A percentile compares a stretch with the other conserved stretches of the same genome.
phyloP scores from a whole-genome alignment of 139 green algal genomes.

The Haematococcus sp. region DNA sequence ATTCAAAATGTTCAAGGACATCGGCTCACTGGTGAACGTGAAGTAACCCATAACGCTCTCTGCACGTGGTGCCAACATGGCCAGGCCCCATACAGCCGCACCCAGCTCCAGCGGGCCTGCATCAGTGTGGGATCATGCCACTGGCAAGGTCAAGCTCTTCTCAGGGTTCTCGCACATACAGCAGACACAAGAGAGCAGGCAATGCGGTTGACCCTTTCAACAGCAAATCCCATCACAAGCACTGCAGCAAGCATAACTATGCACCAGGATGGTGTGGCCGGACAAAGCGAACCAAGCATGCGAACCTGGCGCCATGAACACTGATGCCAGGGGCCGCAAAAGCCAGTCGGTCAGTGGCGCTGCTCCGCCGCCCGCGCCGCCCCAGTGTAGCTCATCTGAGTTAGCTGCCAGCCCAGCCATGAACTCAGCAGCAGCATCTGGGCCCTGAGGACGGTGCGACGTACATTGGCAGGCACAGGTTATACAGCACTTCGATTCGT shows the following conservation, averaged over 20 bases:
- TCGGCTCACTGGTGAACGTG: not conserved
- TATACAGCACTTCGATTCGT: no score
- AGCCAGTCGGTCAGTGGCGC: not conserved
- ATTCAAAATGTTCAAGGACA: no score
- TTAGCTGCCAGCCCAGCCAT: not conserved
- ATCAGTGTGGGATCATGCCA: not conserved
- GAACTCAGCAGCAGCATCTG: conserved; percentile 17
- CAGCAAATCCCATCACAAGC: no score
- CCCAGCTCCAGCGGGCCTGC: conserved; percentile 2
- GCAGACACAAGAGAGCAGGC: no score
- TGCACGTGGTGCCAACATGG: conserved; percentile 13
- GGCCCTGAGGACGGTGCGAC: conserved; percentile 1
- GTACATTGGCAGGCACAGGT: no score
- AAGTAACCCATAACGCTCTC: conserved; percentile 22
- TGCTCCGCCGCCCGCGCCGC: conserved; percentile 6
- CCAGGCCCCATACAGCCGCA: conserved; percentile 7
- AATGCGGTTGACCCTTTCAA: no score
- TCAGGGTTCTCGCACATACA: no score
- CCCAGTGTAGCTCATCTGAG: not conserved
- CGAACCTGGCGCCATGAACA: not conserved
- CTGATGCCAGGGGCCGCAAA: not conserved
- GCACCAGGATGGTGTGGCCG: no score
- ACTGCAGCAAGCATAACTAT: no score
- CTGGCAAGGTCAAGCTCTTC: not conserved
- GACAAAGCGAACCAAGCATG: no score